Evolutionary conservation across 345 rosid species (phyloP).

Genomic region (Laguncularia racemosa): DNA sequence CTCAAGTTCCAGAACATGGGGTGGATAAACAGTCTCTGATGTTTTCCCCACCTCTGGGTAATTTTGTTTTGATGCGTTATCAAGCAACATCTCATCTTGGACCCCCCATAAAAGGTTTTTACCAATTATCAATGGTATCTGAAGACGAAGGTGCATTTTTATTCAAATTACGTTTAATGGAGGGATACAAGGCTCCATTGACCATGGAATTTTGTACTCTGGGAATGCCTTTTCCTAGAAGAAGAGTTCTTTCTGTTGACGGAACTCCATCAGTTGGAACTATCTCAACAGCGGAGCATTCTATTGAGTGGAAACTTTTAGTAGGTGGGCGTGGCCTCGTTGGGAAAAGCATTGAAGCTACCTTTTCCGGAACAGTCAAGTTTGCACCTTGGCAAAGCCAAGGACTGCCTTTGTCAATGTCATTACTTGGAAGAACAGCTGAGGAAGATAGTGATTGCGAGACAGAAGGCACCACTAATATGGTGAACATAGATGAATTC

Average conservation of each 20-base stretch:
- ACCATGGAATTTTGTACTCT: slow-evolving; percentile 86
- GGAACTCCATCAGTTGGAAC: slow-evolving; percentile 87
- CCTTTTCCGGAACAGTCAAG: slow-evolving; percentile 85
- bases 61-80: slow-evolving; percentile 77
- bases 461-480: slow-evolving; percentile 48
- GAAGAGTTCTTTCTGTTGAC: slow-evolving; percentile 67
- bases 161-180: slow-evolving; percentile 76
- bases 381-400: slow-evolving; percentile 74
- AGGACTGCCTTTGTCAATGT: slow-evolving; percentile 27
- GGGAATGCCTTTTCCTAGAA: slow-evolving; percentile 86
- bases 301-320: slow-evolving; percentile 84
- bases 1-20: slow-evolving; percentile 84
- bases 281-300: slow-evolving; percentile 70
- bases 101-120: slow-evolving; percentile 88
- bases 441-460: slow-evolving; percentile 83
- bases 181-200: slow-evolving; percentile 75
- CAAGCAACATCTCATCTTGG: slow-evolving; percentile 66
- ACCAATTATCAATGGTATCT: slow-evolving; percentile 94
- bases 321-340: slow-evolving; percentile 68
- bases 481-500: slow-evolving; percentile 69
- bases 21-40: slow-evolving; percentile 72
- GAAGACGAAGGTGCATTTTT: slow-evolving; percentile 97
- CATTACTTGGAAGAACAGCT: slow-evolving; percentile 21
- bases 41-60: slow-evolving; percentile 83
- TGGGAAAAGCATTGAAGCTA: slow-evolving; percentile 77